A percentile compares a stretch with the other conserved stretches of the same genome.
phyloP scores from a whole-genome alignment of 1,139 yeast species.

The Protomyces gravidus region DNA sequence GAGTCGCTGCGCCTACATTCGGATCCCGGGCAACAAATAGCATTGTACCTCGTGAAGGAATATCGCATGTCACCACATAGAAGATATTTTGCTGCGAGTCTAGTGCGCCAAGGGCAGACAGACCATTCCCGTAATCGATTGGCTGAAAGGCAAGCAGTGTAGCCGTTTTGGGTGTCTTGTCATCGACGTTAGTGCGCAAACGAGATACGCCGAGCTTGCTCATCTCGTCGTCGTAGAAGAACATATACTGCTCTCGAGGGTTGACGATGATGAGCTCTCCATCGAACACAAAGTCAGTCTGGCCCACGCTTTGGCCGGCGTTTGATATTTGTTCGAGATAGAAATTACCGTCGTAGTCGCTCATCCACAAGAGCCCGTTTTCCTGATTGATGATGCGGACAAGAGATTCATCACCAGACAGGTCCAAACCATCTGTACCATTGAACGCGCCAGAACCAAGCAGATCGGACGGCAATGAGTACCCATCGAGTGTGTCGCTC shows the following conservation, averaged over 20 bases:
- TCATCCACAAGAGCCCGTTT: not conserved
- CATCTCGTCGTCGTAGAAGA: not conserved
- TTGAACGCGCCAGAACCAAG: not conserved
- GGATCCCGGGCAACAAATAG: not conserved
- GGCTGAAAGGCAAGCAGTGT: not conserved
- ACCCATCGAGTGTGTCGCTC: not conserved
- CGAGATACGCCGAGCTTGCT: not conserved
- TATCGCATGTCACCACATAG: not conserved
- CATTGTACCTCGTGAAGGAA: not conserved
- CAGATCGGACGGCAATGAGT: not conserved
- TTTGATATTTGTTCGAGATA: not conserved
- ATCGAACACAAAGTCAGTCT: not conserved
- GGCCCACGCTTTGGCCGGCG: not conserved
- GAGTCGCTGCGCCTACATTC: not conserved
- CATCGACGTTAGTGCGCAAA: not conserved
- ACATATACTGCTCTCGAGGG: not conserved
- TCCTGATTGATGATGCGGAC: not conserved
- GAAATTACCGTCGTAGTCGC: not conserved
- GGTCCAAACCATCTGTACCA: not conserved
- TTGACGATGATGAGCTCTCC: not conserved
- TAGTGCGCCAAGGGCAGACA: not conserved
- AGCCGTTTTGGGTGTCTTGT: not conserved
- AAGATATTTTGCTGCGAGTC: not conserved
- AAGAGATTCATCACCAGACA: not conserved
- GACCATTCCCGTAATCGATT: not conserved